Evolutionary conservation across 2,329 filamentous ascomycete genomes (phyloP).

Genomic region (Exophiala lecanii-corni): DNA sequence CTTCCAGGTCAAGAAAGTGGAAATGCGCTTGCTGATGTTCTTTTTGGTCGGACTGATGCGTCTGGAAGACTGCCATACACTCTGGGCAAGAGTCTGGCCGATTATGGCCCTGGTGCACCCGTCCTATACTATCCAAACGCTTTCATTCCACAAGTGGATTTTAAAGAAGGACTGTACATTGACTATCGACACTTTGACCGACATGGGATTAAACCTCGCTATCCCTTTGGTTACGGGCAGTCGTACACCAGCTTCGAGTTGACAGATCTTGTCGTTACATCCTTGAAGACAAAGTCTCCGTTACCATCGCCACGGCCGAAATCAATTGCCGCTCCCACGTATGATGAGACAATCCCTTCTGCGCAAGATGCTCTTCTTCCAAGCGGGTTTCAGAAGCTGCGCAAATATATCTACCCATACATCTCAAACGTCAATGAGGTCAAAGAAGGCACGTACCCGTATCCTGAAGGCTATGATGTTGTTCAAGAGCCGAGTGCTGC

Average conservation of each 20-base stretch:
- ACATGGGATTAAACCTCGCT: constrained; percentile 66
- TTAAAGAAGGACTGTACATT: constrained; percentile 76
- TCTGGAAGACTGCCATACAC: constrained; percentile 86
- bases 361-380: constrained; percentile 59
- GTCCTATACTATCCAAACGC: constrained; percentile 66
- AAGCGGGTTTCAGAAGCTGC: constrained; percentile 53
- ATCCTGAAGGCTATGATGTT: constrained; percentile 53
- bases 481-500: constrained; percentile 54
- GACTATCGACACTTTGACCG: constrained; percentile 91
- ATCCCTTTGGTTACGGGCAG: constrained; percentile 80
- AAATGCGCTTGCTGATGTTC: constrained; percentile 70
- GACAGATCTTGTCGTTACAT: constrained; percentile 47
- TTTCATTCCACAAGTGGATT: constrained; percentile 73
- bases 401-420: constrained; percentile 72
- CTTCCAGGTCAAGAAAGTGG: constrained; percentile 84
- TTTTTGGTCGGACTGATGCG: constrained; percentile 73
- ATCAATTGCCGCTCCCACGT: constrained; percentile 48
- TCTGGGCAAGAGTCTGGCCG: constrained; percentile 66
- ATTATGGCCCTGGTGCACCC: constrained; percentile 70
- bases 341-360: constrained; percentile 52
- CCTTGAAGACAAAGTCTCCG: constrained; percentile 46
- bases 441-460: constrained; percentile 42
- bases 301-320: constrained; percentile 41
- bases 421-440: constrained; percentile 50
- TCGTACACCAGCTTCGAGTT: constrained; percentile 73